Base-by-base conservation (phyloP, 352 stramenopile species). In the Globisporangium sylvaticum region DNA sequence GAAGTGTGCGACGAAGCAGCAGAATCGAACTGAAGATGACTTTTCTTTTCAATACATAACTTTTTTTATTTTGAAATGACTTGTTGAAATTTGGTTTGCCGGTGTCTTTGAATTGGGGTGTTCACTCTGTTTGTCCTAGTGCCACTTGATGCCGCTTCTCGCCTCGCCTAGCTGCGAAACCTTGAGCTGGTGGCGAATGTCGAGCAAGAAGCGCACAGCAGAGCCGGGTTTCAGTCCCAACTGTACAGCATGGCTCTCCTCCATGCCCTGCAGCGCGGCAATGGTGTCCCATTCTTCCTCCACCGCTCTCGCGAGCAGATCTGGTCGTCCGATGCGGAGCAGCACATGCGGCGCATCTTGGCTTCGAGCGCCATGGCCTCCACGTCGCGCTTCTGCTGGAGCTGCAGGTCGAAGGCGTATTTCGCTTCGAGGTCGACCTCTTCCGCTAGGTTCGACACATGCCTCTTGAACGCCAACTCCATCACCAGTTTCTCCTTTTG, bases 381-480 rank as follows among this genome's bases (percentile, higher is more conserved):
- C 24, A 89, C 48, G 61, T 91, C 83, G 18, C 80, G 79, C 22
- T 65, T 70, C 62, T 91, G 83, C 65, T 89, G 80, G 32, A 81
- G 69, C 56, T 85, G 77, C 58, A 67, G 50, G 64, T 88, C 79
- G 15, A 80, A 76, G 25, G 81, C 80, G 58, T 91, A 84, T 64
- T 80, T 82, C 20, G 68, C 83, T 64, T 91, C 83, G 14, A 77
- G 66, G 32, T 84, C 76, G 18, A 91, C 83, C 9, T 91, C 79
- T 5, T 72, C 71, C 8, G 79, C 77, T 5, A 89, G 64, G 12
- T 73, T 71, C 9, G 72, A 74, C 24, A 91, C 84, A 59, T 89
- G 79, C 1, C 83, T 71, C 52, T 75, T 80, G 70, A 89, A 89
- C 0, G 83, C 83, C 12, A 76, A 81, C 64, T 91, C 83, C 60